Percentiles rank a stretch among this genome's conserved stretches.
phyloP scores from a whole-genome alignment of 805 yeast genomes.

The Debaryomyces castellii region DNA sequence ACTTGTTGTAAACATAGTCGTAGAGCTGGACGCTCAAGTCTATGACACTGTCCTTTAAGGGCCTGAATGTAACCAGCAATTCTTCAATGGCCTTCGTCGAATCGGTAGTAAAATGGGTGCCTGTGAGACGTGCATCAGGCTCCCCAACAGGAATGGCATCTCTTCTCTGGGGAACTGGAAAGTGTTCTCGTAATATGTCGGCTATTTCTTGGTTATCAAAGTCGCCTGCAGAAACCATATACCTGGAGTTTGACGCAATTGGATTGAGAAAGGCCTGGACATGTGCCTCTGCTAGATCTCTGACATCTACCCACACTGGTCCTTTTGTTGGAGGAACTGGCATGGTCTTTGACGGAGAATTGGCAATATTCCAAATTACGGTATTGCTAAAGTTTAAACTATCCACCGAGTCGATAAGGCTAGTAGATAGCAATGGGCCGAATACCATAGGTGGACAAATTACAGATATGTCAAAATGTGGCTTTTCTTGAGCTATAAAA shows the following conservation, averaged over 20 bases:
- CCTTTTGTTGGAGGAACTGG: conserved; percentile 17
- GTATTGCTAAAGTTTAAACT: conserved; percentile 14
- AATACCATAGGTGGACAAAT: no score
- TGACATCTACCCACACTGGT: conserved; percentile 43
- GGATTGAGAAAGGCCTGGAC: conserved; percentile 31
- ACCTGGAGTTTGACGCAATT: conserved; percentile 9
- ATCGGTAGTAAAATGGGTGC: conserved; percentile 23
- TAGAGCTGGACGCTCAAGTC: conserved; percentile 2
- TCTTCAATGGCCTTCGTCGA: conserved; percentile 17
- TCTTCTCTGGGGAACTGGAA: no score
- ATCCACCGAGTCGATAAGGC: conserved; percentile 11
- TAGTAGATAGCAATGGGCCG: conserved; percentile 17
- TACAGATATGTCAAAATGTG: no score
- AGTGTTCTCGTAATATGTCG: conserved; percentile 12
- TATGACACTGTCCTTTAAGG: conserved; percentile 3
- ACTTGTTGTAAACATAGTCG: no score
- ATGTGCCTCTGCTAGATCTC: conserved; percentile 65
- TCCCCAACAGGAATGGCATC: no score
- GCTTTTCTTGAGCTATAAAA: no score
- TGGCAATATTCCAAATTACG: conserved; percentile 14
- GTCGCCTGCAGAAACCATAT: conserved; percentile 26
- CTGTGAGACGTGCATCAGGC: conserved; percentile 10
- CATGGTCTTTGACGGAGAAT: conserved; percentile 3
- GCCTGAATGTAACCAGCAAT: conserved; percentile 16
- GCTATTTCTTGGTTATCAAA: conserved; percentile 28